Conservation (phyloP, 371 early-diverging fungal species). For the Apophysomyces elegans region DNA sequence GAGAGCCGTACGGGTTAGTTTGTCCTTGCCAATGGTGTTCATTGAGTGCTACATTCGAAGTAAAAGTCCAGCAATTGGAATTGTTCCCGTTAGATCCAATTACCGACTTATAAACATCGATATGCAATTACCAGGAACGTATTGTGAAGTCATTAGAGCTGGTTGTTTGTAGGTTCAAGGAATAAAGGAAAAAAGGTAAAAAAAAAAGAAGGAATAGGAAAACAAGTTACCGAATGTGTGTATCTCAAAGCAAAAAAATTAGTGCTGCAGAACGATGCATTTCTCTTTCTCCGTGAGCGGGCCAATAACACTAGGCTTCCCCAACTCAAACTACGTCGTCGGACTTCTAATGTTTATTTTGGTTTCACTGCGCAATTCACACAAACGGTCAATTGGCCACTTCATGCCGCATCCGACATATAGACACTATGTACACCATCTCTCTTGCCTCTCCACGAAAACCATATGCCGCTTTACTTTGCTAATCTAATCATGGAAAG, state of each 20-base stretch:
- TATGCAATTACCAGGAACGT: neutral
- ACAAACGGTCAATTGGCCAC: too few relatives aligned
- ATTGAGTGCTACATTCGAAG: neutral
- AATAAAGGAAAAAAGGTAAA: neutral
- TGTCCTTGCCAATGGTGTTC: slow-evolving; percentile 1
- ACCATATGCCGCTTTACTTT: too few relatives aligned
- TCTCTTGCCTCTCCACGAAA: too few relatives aligned
- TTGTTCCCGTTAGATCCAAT: too few relatives aligned
- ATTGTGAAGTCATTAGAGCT: neutral
- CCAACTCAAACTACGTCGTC: too few relatives aligned
- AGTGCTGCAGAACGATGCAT: neutral
- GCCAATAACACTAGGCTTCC: too few relatives aligned
- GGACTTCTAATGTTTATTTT: too few relatives aligned
- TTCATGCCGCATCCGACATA: too few relatives aligned
- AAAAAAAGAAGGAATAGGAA: neutral
- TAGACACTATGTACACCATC: too few relatives aligned
- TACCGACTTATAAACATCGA: too few relatives aligned
- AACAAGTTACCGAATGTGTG: slow-evolving; percentile 16
- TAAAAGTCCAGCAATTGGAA: neutral
- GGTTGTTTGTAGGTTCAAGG: slow-evolving; percentile 5
- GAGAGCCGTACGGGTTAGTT: neutral
- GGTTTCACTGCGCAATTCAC: too few relatives aligned
- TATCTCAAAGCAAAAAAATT: neutral
- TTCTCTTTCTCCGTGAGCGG: neutral
- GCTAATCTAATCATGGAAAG: too few relatives aligned